Conservation (phyloP, 2,329 filamentous ascomycete genomes). For the Pseudopyricularia javanii region DNA sequence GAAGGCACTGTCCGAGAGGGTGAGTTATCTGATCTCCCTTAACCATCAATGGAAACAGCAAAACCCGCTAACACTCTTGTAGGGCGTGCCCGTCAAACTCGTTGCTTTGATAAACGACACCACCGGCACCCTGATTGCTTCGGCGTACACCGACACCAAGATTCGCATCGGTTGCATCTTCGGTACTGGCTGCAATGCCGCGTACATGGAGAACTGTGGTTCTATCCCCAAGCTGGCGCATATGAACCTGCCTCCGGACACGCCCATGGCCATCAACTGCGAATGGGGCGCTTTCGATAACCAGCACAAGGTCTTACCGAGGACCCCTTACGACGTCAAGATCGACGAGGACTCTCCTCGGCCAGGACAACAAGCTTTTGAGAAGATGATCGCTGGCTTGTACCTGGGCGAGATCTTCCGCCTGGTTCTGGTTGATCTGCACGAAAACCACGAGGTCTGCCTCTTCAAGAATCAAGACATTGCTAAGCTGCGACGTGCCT, state of each 20-base stretch:
- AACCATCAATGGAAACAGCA: constrained; percentile 1
- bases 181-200: constrained; percentile 94
- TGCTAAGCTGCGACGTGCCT: constrained; percentile 68
- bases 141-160: constrained; percentile 83
- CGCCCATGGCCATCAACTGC: constrained; percentile 91
- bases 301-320: constrained; percentile 75
- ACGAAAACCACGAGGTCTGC: constrained; percentile 61
- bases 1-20: constrained; percentile 57
- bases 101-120: constrained; percentile 95
- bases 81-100: constrained; percentile 85
- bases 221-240: constrained; percentile 89
- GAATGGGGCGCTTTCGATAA: constrained; percentile 97
- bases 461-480: constrained; percentile 82
- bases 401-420: constrained; percentile 95
- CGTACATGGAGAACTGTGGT: constrained; percentile 91
- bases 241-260: constrained; percentile 73
- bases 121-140: constrained; percentile 91
- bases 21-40: constrained; percentile 19
- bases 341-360: constrained; percentile 88
- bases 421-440: constrained; percentile 70
- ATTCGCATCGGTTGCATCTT: constrained; percentile 98
- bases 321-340: constrained; percentile 72
- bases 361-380: constrained; percentile 87
- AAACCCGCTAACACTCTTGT: background rate
- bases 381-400: constrained; percentile 95